A percentile compares a stretch with the other conserved stretches of the same genome.
phyloP scores from a whole-genome alignment of 1,284 basidiomycete species.

The Ceratobasidium sp. region DNA sequence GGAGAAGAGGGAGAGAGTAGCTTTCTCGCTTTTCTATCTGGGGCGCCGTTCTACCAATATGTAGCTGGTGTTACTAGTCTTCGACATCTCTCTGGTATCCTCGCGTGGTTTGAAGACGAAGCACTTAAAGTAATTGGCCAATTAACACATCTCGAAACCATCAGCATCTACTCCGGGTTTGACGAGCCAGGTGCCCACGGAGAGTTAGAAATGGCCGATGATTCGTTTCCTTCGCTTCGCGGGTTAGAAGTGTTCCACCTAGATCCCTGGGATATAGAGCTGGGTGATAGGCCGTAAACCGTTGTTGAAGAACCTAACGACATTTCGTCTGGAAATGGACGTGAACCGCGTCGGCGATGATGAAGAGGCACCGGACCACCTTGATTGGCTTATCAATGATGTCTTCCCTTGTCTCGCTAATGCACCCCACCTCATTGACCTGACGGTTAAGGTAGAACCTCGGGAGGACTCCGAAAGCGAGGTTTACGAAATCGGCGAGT shows the following conservation, averaged over 20 bases:
- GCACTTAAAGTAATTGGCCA: neutral
- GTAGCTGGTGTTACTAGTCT: neutral
- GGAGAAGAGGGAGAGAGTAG: neutral
- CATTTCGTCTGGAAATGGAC: neutral
- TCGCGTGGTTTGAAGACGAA: neutral
- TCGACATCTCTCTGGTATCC: neutral
- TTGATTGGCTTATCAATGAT: neutral
- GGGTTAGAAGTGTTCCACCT: neutral
- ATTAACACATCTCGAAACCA: conserved; percentile 5
- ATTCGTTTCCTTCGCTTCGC: neutral
- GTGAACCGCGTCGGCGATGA: neutral
- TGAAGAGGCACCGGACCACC: neutral
- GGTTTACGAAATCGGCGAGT: neutral
- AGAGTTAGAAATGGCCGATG: neutral
- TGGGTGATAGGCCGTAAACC: neutral
- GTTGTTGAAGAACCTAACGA: neutral
- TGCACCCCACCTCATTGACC: neutral
- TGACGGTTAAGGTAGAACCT: neutral
- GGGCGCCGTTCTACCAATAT: neutral
- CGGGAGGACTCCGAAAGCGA: neutral
- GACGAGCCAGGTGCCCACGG: neutral
- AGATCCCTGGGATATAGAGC: neutral
- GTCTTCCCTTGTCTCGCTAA: neutral
- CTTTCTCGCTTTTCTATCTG: neutral
- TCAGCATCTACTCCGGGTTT: neutral